Conservation (phyloP, 2,329 filamentous ascomycete species). For the Colletotrichum tropicale region DNA sequence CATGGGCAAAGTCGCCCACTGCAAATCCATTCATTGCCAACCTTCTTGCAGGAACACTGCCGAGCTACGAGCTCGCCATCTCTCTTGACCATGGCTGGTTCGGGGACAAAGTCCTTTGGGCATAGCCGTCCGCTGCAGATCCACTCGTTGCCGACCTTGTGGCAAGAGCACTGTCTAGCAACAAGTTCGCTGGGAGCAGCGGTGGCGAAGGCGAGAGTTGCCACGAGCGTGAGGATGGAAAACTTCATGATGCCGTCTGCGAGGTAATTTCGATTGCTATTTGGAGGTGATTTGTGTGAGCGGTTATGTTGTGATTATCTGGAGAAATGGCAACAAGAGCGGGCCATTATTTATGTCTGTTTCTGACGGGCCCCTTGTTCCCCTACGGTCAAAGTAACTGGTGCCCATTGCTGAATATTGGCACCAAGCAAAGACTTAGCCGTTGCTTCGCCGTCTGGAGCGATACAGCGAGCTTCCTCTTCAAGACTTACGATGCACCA, state of each 20-base stretch:
- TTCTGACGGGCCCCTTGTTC: background rate
- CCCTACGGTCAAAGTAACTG: background rate
- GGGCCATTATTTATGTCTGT: background rate
- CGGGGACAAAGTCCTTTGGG: background rate
- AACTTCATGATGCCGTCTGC: background rate
- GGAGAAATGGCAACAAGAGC: background rate
- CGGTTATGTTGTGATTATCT: background rate
- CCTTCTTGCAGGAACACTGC: background rate
- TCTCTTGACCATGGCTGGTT: background rate
- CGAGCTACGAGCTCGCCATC: background rate
- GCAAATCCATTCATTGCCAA: background rate
- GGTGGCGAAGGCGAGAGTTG: background rate
- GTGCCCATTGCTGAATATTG: background rate
- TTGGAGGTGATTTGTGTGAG: background rate
- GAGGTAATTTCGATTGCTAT: background rate
- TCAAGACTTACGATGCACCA: background rate
- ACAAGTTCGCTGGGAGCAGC: background rate
- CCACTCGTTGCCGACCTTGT: background rate
- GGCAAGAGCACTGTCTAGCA: background rate
- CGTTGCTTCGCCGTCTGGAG: background rate
- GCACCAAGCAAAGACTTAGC: background rate
- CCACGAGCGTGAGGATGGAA: background rate
- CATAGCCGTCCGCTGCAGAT: background rate
- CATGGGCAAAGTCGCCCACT: background rate
- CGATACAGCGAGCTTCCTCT: background rate